Base-by-base conservation (phyloP, 139 green algal species). In the Chlorella sorokiniana region DNA sequence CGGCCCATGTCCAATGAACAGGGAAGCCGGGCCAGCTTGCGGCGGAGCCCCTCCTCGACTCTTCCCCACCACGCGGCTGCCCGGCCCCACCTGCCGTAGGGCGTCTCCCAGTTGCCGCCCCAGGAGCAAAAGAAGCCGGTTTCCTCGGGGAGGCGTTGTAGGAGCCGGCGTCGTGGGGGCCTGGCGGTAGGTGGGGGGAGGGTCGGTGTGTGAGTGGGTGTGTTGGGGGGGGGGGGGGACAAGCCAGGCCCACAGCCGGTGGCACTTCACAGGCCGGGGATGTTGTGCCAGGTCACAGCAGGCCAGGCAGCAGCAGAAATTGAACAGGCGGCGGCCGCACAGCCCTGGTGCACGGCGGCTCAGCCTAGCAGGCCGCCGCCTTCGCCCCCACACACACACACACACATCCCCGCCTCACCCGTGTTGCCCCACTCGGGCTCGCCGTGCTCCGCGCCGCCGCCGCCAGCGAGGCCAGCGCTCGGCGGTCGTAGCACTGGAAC, bases 101-200 rank as follows among this genome's bases (percentile, higher is more conserved):
- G 75, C 11, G 90, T 89, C 40, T 94, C 90, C 93, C 94, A 98
- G 37, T 81, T 89, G 52, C 94, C 94, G 25, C 82, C 89, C 79
- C 83, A 88, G 35, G 69, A 51, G 42, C 72, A 64, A 80, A 92
- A 93, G 83, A 93, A 93, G 25, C 72, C 83, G 1, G 89, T 91
- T 35, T 92, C 85, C 77, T 91, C 86, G 41, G 90, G 10, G 20
- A 69, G 44, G 78, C 83, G 81, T 89, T 92, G 81, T 93, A 93
- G 45, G 38, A 65, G 37, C 89, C 89, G n/a, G 85, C 76, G 64
- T 93, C 89, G 29, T 87, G 83, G 0, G 90, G 90, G 51, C 89
- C 89, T n/a, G 72, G 35, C 1, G 37, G 64, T 10, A 22, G 22
- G 56, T 16, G 56, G 56, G 56, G 56, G 56, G 56, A 56, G 48